Evolutionary conservation across 2,329 filamentous ascomycete genomes (phyloP), one percentile per base, ranked within the genome.

Genomic region (Colletotrichum horii): DNA sequence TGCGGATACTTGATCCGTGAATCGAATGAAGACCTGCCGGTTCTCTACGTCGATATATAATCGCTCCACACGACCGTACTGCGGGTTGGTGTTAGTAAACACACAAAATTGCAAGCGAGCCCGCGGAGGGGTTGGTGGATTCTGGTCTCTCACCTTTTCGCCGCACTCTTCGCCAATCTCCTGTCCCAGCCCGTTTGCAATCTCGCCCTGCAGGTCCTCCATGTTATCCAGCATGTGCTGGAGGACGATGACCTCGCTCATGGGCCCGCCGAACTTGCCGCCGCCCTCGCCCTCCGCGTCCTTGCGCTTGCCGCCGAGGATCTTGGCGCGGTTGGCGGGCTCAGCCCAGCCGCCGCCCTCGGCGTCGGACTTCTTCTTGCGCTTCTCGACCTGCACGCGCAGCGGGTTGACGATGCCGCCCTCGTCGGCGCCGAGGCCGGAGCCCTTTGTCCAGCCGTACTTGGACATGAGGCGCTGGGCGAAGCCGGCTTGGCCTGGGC

Each of bases 131-230:
- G 38, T n/a, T n/a, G 8, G 9, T 22, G 43, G 9, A 16, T 48
- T n/a, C n/a, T n/a, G 43, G n/a, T 48, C 43, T 48, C 77, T 72
- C 76, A 93, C 91, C 89, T 96, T 96, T 78, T 95, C 92, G 66
- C 93, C 93, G 84, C 97, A 98, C 82, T 98, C 95, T 81, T 98
- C 95, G 8, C 97, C 97, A 84, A 99, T 98, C 83, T 98, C 96
- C 85, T 98, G 96, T 79, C 96, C 93, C 66, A 99, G 86, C 0
- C 92, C 92, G 16, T 90, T 89, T 75, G 93, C 91, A 65, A 98
- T 91, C 83, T 98, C 96, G n/a, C 88, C 89, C 73, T 93, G 91
- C 60, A 98, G 86, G 81, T 98, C 88, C 3, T 86, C 90, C 88
- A 98, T 93, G 8, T 94, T 94, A 77, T 97, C 93, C 2, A 98